Base-by-base conservation (phyloP, 345 rosid genomes). In the Pugionium dolabratum region DNA sequence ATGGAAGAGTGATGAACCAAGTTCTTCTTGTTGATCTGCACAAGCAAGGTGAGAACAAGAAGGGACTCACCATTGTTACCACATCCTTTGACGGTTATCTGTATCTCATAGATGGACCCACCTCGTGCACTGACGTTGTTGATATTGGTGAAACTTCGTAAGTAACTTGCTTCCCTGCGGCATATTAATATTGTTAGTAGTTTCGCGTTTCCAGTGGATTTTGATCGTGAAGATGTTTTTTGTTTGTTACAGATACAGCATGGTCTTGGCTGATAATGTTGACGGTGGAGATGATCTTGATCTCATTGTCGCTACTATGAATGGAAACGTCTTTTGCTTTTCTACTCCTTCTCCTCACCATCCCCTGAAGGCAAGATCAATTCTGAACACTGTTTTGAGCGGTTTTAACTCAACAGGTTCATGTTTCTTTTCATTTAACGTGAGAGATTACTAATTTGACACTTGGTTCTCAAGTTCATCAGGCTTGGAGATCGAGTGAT, bases 271-370 rank as follows among this genome's bases (percentile, higher is more conserved):
- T 41, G 99, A 95, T 75, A 95, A 95, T 78, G 93, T 94, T 47
- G 99, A 94, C 48, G 99, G 99, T 66, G 97, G 99, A 55, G 99
- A 91, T 79, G 99, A 95, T 81, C 97, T 95, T 60, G 98, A 95
- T 83, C 98, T 95, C 67, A 71, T 91, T 49, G 97, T 95, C 59
- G 79, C 99, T 53, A 95, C 99, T 50, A 95, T 89, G 99, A 95
- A 91, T 27, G 97, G 99, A 51, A 95, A 95, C 62, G 98, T 95
- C 61, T 91, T 95, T 72, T 95, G 98, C 87, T 95, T 95, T 83
- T 95, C 99, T 3, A 87, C 98, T 18, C 96, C 99, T 59, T 70
- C 85, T 70, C 94, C 95, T 27, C 94, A 95, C 67, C 97, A 95
- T 83, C 97, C 98, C 59, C 89, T 95, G 42, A 95, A 95, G 97